A percentile compares a stretch with the other conserved stretches of the same genome.
Conservation (phyloP, 345 rosid genomes). For the Pelargonium nanum region DNA sequence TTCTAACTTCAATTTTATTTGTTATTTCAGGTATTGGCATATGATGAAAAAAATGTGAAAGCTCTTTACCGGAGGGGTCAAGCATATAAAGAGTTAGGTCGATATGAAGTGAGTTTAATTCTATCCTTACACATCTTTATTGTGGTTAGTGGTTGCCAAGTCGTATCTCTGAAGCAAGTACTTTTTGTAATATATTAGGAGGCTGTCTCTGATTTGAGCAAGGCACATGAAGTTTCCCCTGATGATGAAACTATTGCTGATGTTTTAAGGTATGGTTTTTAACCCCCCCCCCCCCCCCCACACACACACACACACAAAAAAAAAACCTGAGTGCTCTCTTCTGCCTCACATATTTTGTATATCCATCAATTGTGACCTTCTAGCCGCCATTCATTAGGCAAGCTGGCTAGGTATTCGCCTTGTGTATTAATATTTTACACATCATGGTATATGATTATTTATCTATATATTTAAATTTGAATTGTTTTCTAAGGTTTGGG, state of each 20-base stretch:
- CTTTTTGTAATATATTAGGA: slow-evolving; percentile 33
- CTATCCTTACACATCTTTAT: neutral
- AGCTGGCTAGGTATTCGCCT: neutral
- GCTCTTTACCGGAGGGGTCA: slow-evolving; percentile 97
- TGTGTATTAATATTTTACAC: too few relatives aligned
- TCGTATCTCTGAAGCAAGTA: slow-evolving; percentile 1
- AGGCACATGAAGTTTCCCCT: slow-evolving; percentile 73
- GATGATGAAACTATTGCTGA: slow-evolving; percentile 77
- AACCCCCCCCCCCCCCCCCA: too few relatives aligned
- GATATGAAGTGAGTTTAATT: slow-evolving; percentile 54
- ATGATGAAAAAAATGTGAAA: slow-evolving; percentile 74
- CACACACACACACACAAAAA: too few relatives aligned
- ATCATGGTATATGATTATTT: neutral
- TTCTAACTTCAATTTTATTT: neutral
- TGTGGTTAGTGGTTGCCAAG: slow-evolving; percentile 10
- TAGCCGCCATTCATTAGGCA: neutral
- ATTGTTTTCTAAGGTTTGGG: neutral
- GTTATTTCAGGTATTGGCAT: slow-evolving; percentile 61
- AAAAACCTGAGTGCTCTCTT: neutral
- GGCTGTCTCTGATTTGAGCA: slow-evolving; percentile 69
- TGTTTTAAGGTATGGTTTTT: slow-evolving; percentile 53
- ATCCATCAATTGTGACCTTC: neutral
- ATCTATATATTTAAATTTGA: neutral
- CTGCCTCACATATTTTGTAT: neutral
- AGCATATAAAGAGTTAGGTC: slow-evolving; percentile 74